Evolutionary conservation across 2,329 filamentous ascomycete genomes (phyloP).

Genomic region (Aureobasidium uvarum): DNA sequence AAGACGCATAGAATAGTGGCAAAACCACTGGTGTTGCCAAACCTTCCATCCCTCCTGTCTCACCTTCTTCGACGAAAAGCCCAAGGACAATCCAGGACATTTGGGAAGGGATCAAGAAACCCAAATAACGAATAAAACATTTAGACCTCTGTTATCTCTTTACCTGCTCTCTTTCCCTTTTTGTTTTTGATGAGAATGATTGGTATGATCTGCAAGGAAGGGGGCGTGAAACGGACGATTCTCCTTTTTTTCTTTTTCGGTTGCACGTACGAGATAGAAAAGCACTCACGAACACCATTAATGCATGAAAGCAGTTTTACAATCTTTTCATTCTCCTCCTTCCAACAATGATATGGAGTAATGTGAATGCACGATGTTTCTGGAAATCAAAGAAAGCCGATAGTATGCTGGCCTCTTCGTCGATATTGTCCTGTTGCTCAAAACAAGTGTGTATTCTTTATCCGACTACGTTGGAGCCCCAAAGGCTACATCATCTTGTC

Average conservation of each 20-base stretch:
- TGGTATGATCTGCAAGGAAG: background rate
- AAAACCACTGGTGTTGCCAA: background rate
- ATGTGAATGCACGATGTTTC: too few species aligned
- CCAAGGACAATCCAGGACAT: too few species aligned
- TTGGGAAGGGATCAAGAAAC: too few species aligned
- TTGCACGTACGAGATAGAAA: background rate
- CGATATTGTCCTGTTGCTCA: too few species aligned
- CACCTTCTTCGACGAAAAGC: background rate
- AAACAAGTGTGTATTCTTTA: too few species aligned
- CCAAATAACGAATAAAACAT: conserved; percentile 4
- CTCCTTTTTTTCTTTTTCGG: background rate
- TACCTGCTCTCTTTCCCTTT: background rate
- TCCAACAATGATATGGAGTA: too few species aligned
- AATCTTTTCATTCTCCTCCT: background rate
- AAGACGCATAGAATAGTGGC: conserved; percentile 12
- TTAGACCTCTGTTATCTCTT: background rate
- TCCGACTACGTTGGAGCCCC: too few species aligned
- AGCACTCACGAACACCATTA: background rate
- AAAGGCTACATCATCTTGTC: too few species aligned
- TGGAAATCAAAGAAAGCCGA: too few species aligned
- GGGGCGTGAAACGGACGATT: background rate
- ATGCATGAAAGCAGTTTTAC: background rate
- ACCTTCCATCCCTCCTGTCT: background rate
- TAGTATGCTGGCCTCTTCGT: too few species aligned
- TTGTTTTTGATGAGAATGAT: background rate